Conservation (phyloP, 2,329 filamentous ascomycete species). For the Emmonsiellopsis sp. region DNA sequence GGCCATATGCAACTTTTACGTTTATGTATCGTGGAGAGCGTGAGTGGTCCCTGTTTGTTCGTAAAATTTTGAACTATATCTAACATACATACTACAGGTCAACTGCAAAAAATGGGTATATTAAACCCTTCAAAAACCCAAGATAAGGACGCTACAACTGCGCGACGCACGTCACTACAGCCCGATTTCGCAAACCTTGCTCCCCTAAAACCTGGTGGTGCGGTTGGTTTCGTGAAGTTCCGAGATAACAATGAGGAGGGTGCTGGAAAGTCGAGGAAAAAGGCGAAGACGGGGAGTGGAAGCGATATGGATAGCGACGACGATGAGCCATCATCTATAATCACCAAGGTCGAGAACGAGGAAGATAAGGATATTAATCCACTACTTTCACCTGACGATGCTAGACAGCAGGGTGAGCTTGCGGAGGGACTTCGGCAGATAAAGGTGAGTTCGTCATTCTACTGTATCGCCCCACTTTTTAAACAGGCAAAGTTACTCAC, state of each 20-base stretch:
- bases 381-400: slow-evolving; percentile 52
- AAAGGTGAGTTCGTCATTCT: slow-evolving; percentile 42
- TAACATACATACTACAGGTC: slow-evolving; percentile 48
- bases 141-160: slow-evolving; percentile 50
- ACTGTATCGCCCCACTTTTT: neutral
- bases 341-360: slow-evolving; percentile 56
- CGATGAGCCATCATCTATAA: slow-evolving; percentile 52
- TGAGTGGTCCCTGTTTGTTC: slow-evolving; percentile 42
- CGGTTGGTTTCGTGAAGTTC: slow-evolving; percentile 83
- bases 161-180: slow-evolving; percentile 73
- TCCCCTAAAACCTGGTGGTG: slow-evolving; percentile 76
- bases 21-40: slow-evolving; percentile 96
- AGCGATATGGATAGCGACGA: slow-evolving; percentile 71
- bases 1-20: slow-evolving; percentile 93
- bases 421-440: slow-evolving; percentile 58
- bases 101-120: slow-evolving; percentile 95
- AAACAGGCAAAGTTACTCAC: neutral
- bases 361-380: slow-evolving; percentile 41
- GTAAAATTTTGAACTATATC: neutral
- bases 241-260: slow-evolving; percentile 53
- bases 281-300: slow-evolving; percentile 45
- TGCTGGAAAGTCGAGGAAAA: slow-evolving; percentile 53
- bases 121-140: slow-evolving; percentile 57
- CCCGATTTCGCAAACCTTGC: slow-evolving; percentile 78
- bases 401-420: slow-evolving; percentile 50